Evolutionary conservation across 2,329 filamentous ascomycete species (phyloP), one percentile per base, ranked within the genome.

Genomic region (Trichoderma sp.): DNA sequence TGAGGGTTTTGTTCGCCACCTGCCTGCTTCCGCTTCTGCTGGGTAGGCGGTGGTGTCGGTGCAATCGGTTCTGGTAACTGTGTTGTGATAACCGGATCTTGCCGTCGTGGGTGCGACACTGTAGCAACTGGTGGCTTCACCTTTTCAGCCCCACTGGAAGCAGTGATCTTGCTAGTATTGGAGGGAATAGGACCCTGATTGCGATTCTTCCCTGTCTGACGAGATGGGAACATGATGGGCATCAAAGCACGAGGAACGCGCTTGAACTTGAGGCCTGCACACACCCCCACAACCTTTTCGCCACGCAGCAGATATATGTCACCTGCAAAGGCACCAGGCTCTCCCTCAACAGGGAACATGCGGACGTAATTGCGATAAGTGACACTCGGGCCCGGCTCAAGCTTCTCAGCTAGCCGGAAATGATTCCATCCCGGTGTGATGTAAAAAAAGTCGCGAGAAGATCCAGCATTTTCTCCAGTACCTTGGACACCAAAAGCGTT

Each of bases 221-320:
- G n/a, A 9, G 72, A 47, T 3, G 91, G 90, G 73, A 93, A 82
- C 78, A 93, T 86, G 75, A 89, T 86, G 82, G 92, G 90, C 73
- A 92, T 83, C 23, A 90, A 84, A 75, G 87, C 87, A 76, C 90
- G 90, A 57, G 90, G 90, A 68, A 92, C 90, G 75, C 88, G 85
- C 78, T 89, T 87, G 84, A 92, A 92, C 79, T 88, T 88, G 74
- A 92, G 85, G 58, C 89, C 88, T 59, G 83, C 84, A 50, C 79
- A 78, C 15, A 86, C 77, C 68, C 85, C 85, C 39, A 87, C 83
- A 61, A 87, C 80, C 70, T 76, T 82, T 57, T 85, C 84, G 53
- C 84, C 84, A 50, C 88, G 85, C 65, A 88, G 87, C 73, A 89
- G 79, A 75, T 88, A 88, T 9, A 84, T 85, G 72, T 89, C 86